A percentile compares a stretch with the other conserved stretches of the same genome.
Conservation (phyloP, 306 rosid genomes). For the Dryas drummondii region DNA sequence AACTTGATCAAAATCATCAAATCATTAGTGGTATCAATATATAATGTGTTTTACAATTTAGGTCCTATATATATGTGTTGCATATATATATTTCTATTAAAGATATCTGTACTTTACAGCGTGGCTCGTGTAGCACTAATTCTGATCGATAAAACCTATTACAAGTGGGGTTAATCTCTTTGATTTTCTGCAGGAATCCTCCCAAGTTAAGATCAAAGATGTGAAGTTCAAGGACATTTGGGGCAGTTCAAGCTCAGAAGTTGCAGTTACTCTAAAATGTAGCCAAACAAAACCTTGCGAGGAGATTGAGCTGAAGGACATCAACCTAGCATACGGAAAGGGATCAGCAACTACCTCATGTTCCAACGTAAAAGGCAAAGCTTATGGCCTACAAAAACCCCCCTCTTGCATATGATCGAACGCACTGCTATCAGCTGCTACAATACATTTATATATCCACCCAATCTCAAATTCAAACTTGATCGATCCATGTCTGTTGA, state of each 20-base stretch:
- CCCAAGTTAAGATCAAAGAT: slow-evolving; percentile 17
- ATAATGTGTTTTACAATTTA: too few relatives aligned
- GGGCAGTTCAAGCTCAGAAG: slow-evolving; percentile 18
- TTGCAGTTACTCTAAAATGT: slow-evolving; percentile 21
- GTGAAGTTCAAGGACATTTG: slow-evolving; percentile 12
- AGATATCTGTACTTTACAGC: too few relatives aligned
- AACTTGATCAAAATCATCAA: too few relatives aligned
- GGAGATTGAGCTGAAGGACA: slow-evolving; percentile 11
- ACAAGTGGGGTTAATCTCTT: background rate
- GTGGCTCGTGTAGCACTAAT: too few relatives aligned
- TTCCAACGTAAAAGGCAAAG: background rate
- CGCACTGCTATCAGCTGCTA: too few relatives aligned
- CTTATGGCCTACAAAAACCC: background rate
- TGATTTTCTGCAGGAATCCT: slow-evolving; percentile 3
- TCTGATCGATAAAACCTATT: too few relatives aligned
- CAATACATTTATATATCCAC: too few relatives aligned
- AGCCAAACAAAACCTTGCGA: slow-evolving; percentile 24
- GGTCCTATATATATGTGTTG: too few relatives aligned
- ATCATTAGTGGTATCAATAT: too few relatives aligned
- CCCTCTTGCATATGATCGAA: background rate
- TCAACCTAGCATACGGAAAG: slow-evolving; percentile 13
- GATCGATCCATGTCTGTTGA: too few relatives aligned
- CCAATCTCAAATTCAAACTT: too few relatives aligned
- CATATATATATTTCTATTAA: background rate
- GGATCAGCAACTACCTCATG: slow-evolving; percentile 24